Base-by-base conservation (phyloP, 2,329 filamentous ascomycete genomes). In the Diplodia corticola region DNA sequence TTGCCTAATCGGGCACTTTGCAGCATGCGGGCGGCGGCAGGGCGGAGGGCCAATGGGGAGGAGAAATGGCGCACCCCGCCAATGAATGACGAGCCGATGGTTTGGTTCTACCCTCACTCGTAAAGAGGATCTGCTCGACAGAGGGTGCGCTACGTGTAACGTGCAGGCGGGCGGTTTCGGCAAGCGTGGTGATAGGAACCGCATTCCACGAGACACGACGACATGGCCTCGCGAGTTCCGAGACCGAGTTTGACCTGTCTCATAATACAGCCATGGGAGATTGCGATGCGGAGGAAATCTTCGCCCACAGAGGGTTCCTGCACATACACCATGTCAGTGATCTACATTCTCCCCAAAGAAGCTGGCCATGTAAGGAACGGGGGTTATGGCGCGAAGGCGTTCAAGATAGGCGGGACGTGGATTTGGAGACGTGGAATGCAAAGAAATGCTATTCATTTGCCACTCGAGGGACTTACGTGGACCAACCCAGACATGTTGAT, bases 121-220 rank as follows among this genome's bases (percentile, higher is more conserved):
- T 61, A 61, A 48, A 61, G 26, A 49, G 22, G 57, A 61, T 48
- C 57, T 6, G 57, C 57, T 48, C 57, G 57, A 61, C 40, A 61
- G 3, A 61, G 24, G 13, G n/a, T 26, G 24, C 44, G 40, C 57
- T 61, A 61, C 57, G 57, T 61, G 57, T 61, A 49, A 17, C 26
- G 17, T 12, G 28, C 28, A 54, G 28, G 20, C n/a, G n/a, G 12
- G n/a, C n/a, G n/a, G n/a, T n/a, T n/a, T 54, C 20, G 30, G n/a
- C n/a, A 24, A 35, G 30, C n/a, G n/a, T n/a, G 10, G 7, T 24
- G 28, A 15, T 20, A 6, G 17, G 28, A 35, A 22, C 35, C 15
- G 30, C 22, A n/a, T 4, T 24, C 37, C 17, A n/a, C 35, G n/a
- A 54, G 7, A 35, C 17, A 33, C 7, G 26, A 10, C n/a, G n/a